Percentiles rank a stretch among this genome's conserved stretches.
phyloP scores from a whole-genome alignment of 352 stramenopile genomes.

The Pythium plurisporium region DNA sequence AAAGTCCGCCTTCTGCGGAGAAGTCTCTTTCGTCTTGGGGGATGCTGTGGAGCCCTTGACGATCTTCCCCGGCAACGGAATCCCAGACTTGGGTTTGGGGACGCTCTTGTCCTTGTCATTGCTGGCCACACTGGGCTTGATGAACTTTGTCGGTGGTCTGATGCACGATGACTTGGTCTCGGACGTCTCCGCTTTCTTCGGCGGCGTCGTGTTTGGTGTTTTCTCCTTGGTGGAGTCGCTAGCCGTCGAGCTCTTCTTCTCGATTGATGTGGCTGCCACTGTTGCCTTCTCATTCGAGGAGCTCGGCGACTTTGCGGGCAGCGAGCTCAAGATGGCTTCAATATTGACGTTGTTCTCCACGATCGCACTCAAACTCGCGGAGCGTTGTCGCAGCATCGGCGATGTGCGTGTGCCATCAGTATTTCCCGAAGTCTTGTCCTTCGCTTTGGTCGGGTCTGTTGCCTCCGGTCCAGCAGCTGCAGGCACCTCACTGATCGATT shows the following conservation, averaged over 20 bases:
- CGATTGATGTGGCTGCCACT: not conserved
- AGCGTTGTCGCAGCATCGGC: slow-evolving; percentile 24
- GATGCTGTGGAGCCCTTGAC: slow-evolving; percentile 24
- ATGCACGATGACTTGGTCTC: slow-evolving; percentile 13
- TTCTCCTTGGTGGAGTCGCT: not conserved
- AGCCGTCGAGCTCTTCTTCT: slow-evolving; percentile 3
- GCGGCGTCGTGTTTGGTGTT: slow-evolving; percentile 1
- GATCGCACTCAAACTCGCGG: slow-evolving; percentile 26
- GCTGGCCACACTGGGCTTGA: slow-evolving; percentile 5
- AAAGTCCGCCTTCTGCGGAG: slow-evolving; percentile 2
- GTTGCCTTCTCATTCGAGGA: slow-evolving; percentile 6
- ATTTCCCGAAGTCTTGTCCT: slow-evolving; percentile 10
- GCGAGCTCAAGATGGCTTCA: slow-evolving; percentile 8
- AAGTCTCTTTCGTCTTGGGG: slow-evolving; percentile 7
- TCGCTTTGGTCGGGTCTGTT: slow-evolving; percentile 17
- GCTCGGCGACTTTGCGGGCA: slow-evolving; percentile 5
- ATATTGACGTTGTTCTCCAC: slow-evolving; percentile 24
- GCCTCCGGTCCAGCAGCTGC: slow-evolving; percentile 12
- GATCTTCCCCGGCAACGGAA: slow-evolving; percentile 43
- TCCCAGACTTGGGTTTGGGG: slow-evolving; percentile 15
- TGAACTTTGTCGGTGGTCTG: slow-evolving; percentile 23
- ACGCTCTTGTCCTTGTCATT: slow-evolving; percentile 15
- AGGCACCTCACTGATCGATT: not conserved
- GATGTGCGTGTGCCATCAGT: slow-evolving; percentile 14
- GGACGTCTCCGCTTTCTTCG: slow-evolving; percentile 11